These are phyloP conservation scores for Tuber calosporum DNA, from an alignment of 495 filamentous ascomycete species.

Conservation along the genomic window DNA sequence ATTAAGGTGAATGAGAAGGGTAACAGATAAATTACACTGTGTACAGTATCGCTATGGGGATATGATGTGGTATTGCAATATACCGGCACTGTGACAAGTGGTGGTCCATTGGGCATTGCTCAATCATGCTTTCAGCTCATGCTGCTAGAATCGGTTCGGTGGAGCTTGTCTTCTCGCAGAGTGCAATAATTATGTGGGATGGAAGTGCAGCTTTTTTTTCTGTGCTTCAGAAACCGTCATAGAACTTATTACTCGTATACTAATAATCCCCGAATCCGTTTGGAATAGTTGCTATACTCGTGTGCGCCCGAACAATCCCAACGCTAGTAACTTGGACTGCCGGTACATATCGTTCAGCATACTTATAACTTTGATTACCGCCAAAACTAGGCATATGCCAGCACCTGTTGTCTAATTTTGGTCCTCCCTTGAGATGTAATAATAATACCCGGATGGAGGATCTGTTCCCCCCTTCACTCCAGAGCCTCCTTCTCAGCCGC, in stretches of 20 bases:
- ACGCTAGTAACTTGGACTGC: not conserved
- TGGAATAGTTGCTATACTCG: not conserved
- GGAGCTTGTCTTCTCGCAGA: not conserved
- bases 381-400: too few relatives aligned
- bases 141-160: too few relatives aligned
- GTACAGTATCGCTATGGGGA: too few relatives aligned
- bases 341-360: too few relatives aligned
- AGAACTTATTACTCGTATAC: not conserved
- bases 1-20: not conserved
- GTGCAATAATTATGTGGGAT: not conserved
- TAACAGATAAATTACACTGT: not conserved
- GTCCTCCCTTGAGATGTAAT: not conserved
- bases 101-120: not conserved
- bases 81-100: not conserved
- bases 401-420: too few relatives aligned
- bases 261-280: not conserved
- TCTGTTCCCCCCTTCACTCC: not conserved
- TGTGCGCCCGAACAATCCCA: too few relatives aligned
- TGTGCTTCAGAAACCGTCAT: not conserved
- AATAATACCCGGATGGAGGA: too few relatives aligned
- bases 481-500: not conserved
- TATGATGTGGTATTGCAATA: not conserved
- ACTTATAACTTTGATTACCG: too few relatives aligned
- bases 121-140: not conserved
- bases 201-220: not conserved